Conservation (phyloP, 192 early-diverging fungal genomes). For the Coemansia sp. region DNA sequence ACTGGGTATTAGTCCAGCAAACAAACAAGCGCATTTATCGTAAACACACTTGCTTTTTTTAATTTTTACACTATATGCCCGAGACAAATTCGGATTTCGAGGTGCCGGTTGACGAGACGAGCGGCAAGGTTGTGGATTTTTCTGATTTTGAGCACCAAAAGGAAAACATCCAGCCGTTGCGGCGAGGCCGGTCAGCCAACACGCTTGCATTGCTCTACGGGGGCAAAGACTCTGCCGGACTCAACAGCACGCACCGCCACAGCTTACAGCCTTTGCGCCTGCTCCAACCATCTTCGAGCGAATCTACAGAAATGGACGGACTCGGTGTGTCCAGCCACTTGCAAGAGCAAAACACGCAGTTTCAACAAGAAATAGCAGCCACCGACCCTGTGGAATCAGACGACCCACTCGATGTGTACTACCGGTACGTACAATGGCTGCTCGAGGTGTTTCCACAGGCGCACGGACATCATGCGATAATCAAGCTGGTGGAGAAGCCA, state of each 20-base stretch:
- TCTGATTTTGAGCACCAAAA: constrained; percentile 68
- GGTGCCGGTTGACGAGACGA: not conserved
- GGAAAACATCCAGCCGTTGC: constrained; percentile 73
- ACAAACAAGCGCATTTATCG: not conserved
- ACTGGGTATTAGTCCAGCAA: too few species aligned
- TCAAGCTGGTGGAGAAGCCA: constrained; percentile 57
- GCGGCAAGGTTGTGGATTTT: constrained; percentile 35
- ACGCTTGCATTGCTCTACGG: constrained; percentile 46
- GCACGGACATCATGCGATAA: constrained; percentile 53
- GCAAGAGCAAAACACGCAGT: constrained; percentile 41
- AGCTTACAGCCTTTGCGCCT: constrained; percentile 26
- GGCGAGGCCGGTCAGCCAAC: constrained; percentile 65
- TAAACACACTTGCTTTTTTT: not conserved
- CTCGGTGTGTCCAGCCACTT: constrained; percentile 20
- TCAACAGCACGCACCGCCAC: constrained; percentile 14
- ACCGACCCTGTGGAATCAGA: constrained; percentile 36
- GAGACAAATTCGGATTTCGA: not conserved
- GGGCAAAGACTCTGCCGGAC: not conserved
- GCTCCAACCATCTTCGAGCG: not conserved
- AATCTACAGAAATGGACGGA: not conserved
- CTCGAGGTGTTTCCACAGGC: constrained; percentile 64
- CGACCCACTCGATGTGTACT: constrained; percentile 64
- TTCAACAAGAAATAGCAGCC: constrained; percentile 32
- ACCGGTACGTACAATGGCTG: constrained; percentile 63
- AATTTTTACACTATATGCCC: not conserved